These are phyloP conservation scores for Adansonia digitata DNA, from an alignment of 345 rosid species.

Conservation along the genomic window DNA sequence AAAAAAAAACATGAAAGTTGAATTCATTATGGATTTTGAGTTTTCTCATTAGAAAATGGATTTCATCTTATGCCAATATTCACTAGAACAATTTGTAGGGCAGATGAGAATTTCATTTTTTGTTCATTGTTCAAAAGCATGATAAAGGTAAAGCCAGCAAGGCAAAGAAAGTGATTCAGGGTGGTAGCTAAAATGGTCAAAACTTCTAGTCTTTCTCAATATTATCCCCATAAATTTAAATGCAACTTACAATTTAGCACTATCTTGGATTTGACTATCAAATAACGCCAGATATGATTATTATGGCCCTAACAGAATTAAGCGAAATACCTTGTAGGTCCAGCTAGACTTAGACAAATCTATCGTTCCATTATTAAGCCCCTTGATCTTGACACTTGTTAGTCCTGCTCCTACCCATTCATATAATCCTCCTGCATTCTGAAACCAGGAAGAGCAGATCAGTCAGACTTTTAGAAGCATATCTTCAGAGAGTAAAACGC, in stretches of 20 bases:
- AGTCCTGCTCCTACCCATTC: constrained; percentile 81
- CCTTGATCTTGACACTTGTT: constrained; percentile 65
- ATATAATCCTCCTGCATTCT: constrained; percentile 88
- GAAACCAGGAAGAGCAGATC: constrained; percentile 28
- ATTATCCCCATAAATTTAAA: neutral
- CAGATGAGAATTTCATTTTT: neutral
- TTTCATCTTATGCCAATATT: neutral
- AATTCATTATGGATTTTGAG: neutral
- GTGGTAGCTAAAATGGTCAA: neutral
- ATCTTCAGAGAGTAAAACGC: neutral
- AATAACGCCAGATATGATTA: neutral
- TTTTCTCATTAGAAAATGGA: neutral
- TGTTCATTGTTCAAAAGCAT: neutral
- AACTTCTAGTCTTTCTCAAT: neutral
- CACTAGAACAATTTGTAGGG: neutral
- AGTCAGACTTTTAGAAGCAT: neutral
- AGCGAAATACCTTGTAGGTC: constrained; percentile 71
- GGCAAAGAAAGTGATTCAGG: neutral
- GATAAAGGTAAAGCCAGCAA: neutral
- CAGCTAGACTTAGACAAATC: constrained; percentile 61
- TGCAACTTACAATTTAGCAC: neutral
- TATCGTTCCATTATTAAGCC: constrained; percentile 62
- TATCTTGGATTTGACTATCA: neutral
- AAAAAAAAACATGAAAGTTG: neutral
- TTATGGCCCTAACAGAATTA: neutral